Conservation (phyloP, 805 yeast genomes). For the Pichia sporocuriosa region DNA sequence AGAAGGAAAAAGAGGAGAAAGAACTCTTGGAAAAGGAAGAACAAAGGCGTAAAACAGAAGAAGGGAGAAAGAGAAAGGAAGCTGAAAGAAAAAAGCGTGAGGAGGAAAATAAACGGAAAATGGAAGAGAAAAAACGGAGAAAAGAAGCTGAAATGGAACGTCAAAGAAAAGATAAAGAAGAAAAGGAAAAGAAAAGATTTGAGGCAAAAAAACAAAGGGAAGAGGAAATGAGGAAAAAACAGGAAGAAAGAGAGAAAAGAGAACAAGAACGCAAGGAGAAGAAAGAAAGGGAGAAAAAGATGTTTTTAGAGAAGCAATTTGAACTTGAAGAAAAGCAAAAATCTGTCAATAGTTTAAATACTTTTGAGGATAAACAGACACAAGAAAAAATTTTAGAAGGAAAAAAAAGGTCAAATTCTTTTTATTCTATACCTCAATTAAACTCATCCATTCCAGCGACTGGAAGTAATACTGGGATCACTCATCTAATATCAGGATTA, state of each 20-base stretch:
- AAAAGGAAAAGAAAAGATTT: constrained; percentile 34
- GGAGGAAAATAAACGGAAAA: constrained; percentile 19
- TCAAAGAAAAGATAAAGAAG: constrained; percentile 28
- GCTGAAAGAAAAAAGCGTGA: constrained; percentile 34
- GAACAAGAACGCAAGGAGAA: not conserved
- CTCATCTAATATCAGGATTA: too few relatives aligned
- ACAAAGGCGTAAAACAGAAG: constrained; percentile 38
- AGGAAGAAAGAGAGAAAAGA: constrained; percentile 30
- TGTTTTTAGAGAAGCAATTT: not conserved
- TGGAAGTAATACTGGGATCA: too few relatives aligned
- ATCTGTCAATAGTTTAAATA: too few relatives aligned
- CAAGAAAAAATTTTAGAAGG: too few relatives aligned
- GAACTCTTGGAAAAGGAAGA: constrained; percentile 35
- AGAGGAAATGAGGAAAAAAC: constrained; percentile 30
- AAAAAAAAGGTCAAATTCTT: too few relatives aligned
- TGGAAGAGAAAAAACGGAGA: constrained; percentile 35
- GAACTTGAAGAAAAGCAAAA: not conserved
- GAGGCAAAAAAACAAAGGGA: constrained; percentile 28
- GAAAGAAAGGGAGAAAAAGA: constrained; percentile 7
- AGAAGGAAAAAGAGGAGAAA: constrained; percentile 46
- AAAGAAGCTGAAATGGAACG: constrained; percentile 36
- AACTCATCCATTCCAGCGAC: too few relatives aligned
- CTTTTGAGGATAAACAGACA: too few relatives aligned
- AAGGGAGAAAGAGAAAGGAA: constrained; percentile 40
- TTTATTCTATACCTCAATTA: not conserved